Evolutionary conservation across 306 rosid species (phyloP).

Genomic region (Mucuna pruriens): DNA sequence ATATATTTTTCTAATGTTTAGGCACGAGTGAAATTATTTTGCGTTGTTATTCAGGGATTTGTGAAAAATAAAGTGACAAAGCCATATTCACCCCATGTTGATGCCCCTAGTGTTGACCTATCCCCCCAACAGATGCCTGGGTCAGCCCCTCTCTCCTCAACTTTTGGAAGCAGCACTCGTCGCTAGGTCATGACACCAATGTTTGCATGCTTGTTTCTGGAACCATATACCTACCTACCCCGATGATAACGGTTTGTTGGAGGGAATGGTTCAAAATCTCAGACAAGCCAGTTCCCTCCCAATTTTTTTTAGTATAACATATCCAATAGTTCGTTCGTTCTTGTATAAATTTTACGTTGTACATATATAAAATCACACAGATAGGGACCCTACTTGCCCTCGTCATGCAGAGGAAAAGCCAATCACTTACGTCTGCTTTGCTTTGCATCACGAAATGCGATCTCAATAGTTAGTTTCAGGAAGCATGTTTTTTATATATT

Average conservation of each 20-base stretch:
- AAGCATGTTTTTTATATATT: neutral
- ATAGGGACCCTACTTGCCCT: neutral
- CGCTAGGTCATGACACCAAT: too few species aligned
- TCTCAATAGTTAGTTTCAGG: conserved; percentile 4
- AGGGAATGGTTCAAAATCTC: conserved; percentile 14
- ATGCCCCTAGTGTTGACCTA: conserved; percentile 53
- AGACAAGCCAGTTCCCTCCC: neutral
- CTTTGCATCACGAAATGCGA: neutral
- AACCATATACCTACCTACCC: neutral
- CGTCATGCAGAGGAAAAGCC: neutral
- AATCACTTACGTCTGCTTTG: conserved; percentile 4
- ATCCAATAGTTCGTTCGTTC: conserved; percentile 22
- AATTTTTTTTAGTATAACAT: neutral
- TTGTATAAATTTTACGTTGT: conserved; percentile 33
- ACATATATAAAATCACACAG: conserved; percentile 36
- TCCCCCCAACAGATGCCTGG: conserved; percentile 63
- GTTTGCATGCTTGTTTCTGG: conserved; percentile 29
- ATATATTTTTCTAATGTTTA: neutral
- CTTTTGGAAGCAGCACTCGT: conserved; percentile 65
- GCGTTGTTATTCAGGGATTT: conserved; percentile 56
- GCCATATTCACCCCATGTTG: conserved; percentile 85
- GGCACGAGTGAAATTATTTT: conserved; percentile 18
- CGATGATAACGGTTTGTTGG: neutral
- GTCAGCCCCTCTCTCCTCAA: conserved; percentile 66
- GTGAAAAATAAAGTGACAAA: conserved; percentile 57